Percentiles rank a stretch among this genome's conserved stretches.
phyloP scores from a whole-genome alignment of 768 basidiomycete species.

The Mycena haematopus region DNA sequence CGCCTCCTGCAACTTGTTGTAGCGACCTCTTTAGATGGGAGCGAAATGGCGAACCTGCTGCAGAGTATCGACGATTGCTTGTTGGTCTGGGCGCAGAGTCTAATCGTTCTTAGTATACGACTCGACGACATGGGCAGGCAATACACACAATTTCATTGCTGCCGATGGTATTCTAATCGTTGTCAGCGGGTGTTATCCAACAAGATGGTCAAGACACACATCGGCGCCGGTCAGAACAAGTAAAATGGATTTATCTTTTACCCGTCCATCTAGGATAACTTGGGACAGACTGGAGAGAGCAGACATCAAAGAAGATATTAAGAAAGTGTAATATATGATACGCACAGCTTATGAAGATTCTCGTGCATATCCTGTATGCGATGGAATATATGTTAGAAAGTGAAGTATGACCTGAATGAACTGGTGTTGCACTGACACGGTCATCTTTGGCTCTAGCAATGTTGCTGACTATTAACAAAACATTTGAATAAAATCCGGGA shows the following conservation, averaged over 20 bases:
- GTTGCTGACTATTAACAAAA: constrained; percentile 10
- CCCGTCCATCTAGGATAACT: constrained; percentile 23
- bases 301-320: not conserved
- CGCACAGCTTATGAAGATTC: constrained; percentile 18
- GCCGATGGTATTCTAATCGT: constrained; percentile 18
- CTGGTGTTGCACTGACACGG: constrained; percentile 7
- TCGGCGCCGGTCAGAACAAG: constrained; percentile 28
- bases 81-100: constrained; percentile 6
- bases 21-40: not conserved
- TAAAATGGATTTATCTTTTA: constrained; percentile 20
- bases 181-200: not conserved
- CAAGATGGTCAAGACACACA: constrained; percentile 6
- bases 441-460: constrained; percentile 28
- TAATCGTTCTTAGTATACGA: not conserved
- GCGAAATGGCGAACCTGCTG: not conserved
- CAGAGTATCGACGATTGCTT: constrained; percentile 11
- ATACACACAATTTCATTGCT: constrained; percentile 17
- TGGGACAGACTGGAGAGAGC: constrained; percentile 16
- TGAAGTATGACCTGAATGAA: not conserved
- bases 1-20: constrained; percentile 12
- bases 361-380: constrained; percentile 21
- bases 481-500: not conserved
- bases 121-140: not conserved
- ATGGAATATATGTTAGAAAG: not conserved
- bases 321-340: not conserved